Conservation (phyloP, 192 early-diverging fungal genomes). For the Umbelopsis isabellina region DNA sequence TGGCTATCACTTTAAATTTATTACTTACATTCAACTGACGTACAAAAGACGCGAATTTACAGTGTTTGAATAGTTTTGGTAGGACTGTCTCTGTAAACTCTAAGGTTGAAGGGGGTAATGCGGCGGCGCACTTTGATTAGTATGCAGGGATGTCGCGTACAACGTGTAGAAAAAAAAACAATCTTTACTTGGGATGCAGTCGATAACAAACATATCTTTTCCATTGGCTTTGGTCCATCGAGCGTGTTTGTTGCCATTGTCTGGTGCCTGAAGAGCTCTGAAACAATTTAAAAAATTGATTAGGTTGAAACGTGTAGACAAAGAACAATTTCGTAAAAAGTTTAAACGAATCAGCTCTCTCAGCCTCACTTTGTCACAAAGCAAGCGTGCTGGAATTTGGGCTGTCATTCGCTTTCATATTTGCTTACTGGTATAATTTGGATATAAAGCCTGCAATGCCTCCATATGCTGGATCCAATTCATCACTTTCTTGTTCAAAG, state of each 20-base stretch:
- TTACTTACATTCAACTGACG: constrained; percentile 50
- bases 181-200: constrained; percentile 42
- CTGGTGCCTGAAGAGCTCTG: constrained; percentile 39
- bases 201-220: constrained; percentile 47
- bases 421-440: constrained; percentile 43
- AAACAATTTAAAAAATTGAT: constrained; percentile 8
- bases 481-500: constrained; percentile 16
- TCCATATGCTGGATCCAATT: constrained; percentile 23
- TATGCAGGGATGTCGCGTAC: constrained; percentile 14
- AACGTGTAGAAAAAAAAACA: neutral
- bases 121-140: constrained; percentile 9
- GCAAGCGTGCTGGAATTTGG: too few species aligned
- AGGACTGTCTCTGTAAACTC: constrained; percentile 50
- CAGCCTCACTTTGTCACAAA: too few species aligned
- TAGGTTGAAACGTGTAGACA: neutral
- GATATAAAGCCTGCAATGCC: constrained; percentile 44
- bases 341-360: too few species aligned
- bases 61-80: constrained; percentile 52
- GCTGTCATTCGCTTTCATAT: too few species aligned
- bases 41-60: constrained; percentile 56
- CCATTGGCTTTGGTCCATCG: constrained; percentile 40
- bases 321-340: too few species aligned
- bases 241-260: constrained; percentile 42
- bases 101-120: neutral
- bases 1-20: too few species aligned